A percentile compares a stretch with the other conserved stretches of the same genome.
phyloP scores from a whole-genome alignment of 352 stramenopile genomes.

The Hyaloperonospora arabidopsidis region DNA sequence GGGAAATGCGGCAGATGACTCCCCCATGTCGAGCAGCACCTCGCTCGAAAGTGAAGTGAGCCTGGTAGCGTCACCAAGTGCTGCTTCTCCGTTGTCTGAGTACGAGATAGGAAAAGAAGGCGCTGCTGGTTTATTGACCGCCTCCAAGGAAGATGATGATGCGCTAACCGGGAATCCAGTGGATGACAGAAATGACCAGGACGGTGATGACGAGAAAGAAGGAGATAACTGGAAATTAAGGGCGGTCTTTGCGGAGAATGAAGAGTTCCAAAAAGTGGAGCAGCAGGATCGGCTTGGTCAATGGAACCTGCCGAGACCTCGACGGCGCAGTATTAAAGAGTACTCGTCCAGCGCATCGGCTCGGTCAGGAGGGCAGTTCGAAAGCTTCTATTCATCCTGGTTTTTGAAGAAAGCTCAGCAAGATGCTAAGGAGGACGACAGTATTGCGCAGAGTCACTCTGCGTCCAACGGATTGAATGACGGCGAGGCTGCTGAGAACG shows the following conservation, averaged over 20 bases:
- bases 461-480: neutral
- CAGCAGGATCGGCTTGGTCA: constrained; percentile 62
- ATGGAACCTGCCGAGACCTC: constrained; percentile 55
- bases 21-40: constrained; percentile 22
- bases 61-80: constrained; percentile 20
- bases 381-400: constrained; percentile 70
- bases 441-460: neutral
- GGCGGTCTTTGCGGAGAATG: constrained; percentile 26
- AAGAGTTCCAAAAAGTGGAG: constrained; percentile 34
- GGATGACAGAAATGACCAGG: constrained; percentile 41
- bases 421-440: constrained; percentile 22
- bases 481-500: constrained; percentile 1
- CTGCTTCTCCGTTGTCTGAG: constrained; percentile 18
- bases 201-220: constrained; percentile 46
- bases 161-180: constrained; percentile 17
- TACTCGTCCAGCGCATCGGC: constrained; percentile 35
- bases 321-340: constrained; percentile 35
- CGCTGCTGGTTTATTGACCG: constrained; percentile 5
- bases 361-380: constrained; percentile 44
- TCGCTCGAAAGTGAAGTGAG: constrained; percentile 24
- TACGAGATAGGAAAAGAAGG: constrained; percentile 19
- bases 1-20: constrained; percentile 11
- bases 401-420: constrained; percentile 51
- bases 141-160: constrained; percentile 4
- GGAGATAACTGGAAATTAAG: constrained; percentile 17